Conservation (phyloP, 768 basidiomycete genomes). For the Amyloporia xantha region DNA sequence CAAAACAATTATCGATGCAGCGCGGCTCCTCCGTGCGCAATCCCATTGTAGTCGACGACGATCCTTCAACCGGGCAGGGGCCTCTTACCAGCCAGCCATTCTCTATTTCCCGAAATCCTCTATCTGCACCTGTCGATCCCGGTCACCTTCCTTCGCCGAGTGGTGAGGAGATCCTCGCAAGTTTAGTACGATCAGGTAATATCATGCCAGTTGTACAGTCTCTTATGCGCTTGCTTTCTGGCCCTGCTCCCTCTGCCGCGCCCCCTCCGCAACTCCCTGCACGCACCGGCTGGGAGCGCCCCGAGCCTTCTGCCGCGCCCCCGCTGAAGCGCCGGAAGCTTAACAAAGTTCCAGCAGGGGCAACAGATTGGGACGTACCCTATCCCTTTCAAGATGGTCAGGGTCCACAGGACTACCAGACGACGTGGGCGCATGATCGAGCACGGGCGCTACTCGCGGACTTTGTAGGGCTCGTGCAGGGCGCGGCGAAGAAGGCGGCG, state of each 20-base stretch:
- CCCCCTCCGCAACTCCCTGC: conserved; percentile 1
- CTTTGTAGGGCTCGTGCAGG: conserved; percentile 52
- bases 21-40: conserved; percentile 51
- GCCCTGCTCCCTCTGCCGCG: conserved; percentile 20
- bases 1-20: conserved; percentile 38
- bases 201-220: conserved; percentile 60
- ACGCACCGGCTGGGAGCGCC: conserved; percentile 6
- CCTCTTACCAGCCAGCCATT: conserved; percentile 24
- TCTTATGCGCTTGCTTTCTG: conserved; percentile 50
- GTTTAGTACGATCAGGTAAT: conserved; percentile 57
- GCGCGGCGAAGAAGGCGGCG: conserved; percentile 55
- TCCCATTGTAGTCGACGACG: conserved; percentile 67
- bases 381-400: conserved; percentile 71
- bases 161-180: conserved; percentile 51
- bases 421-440: conserved; percentile 60
- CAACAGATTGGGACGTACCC: conserved; percentile 77
- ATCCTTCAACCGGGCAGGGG: background rate
- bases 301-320: conserved; percentile 16
- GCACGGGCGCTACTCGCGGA: conserved; percentile 56
- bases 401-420: conserved; percentile 58
- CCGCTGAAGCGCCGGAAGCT: conserved; percentile 57
- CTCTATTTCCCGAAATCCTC: conserved; percentile 17
- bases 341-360: conserved; percentile 68
- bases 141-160: conserved; percentile 41
- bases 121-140: conserved; percentile 31